These are phyloP conservation scores for Candida insectorum DNA, from an alignment of 805 yeast genomes.

Conservation along the genomic window DNA sequence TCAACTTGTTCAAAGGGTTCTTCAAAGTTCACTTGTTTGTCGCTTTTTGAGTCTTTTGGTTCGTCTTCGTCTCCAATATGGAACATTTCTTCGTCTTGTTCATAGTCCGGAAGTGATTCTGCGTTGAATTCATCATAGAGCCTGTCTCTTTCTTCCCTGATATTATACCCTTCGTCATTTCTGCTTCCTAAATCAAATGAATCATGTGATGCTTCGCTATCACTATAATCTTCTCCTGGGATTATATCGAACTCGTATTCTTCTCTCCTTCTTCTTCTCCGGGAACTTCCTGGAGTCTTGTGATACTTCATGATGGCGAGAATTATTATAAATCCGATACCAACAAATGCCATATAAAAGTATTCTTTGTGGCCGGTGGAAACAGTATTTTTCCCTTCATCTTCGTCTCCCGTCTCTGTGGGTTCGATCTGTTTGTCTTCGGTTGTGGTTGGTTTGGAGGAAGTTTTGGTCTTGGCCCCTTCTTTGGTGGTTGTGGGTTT, in stretches of 20 bases:
- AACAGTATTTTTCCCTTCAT: slow-evolving; percentile 36
- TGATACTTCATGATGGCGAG: slow-evolving; percentile 45
- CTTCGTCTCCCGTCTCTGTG: slow-evolving; percentile 15
- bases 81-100: slow-evolving; percentile 33
- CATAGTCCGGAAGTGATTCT: slow-evolving; percentile 32
- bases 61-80: slow-evolving; percentile 39
- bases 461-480: neutral
- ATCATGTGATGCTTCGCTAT: slow-evolving; percentile 31
- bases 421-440: slow-evolving; percentile 8
- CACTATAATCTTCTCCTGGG: slow-evolving; percentile 57
- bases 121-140: slow-evolving; percentile 41
- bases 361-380: slow-evolving; percentile 50
- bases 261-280: slow-evolving; percentile 58
- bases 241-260: slow-evolving; percentile 76
- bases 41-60: slow-evolving; percentile 7
- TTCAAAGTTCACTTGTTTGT: slow-evolving; percentile 5
- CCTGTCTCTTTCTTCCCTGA: slow-evolving; percentile 37
- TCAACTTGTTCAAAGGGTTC: slow-evolving; percentile 2
- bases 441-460: slow-evolving; percentile 3
- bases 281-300: slow-evolving; percentile 36
- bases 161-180: slow-evolving; percentile 15
- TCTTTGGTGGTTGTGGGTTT: slow-evolving; percentile 2
- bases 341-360: slow-evolving; percentile 57
- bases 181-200: slow-evolving; percentile 32
- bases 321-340: slow-evolving; percentile 53